Conservation (phyloP, 768 basidiomycete species). For the Kwoniella mangroviensis region DNA sequence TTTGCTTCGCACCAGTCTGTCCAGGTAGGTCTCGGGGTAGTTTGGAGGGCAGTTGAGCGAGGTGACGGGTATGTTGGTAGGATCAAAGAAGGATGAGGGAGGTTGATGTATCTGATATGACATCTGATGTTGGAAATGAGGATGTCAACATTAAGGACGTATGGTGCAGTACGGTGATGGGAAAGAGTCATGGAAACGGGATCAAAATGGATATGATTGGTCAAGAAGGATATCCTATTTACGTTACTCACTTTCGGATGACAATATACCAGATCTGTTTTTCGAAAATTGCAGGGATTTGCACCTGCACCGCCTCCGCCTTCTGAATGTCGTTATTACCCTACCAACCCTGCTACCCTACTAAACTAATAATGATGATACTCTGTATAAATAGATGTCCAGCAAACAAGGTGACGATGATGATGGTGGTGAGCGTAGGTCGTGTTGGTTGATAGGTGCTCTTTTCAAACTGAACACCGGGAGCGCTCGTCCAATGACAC, state of each 20-base stretch:
- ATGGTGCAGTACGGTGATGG: no score
- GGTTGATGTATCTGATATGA: constrained; percentile 2
- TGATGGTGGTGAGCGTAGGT: no score
- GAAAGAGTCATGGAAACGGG: neutral
- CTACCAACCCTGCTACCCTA: no score
- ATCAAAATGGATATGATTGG: neutral
- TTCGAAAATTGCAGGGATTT: neutral
- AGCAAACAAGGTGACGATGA: no score
- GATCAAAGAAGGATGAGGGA: constrained; percentile 7
- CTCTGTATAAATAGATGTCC: no score
- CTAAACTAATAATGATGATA: no score
- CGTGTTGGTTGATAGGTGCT: no score
- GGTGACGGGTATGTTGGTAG: neutral
- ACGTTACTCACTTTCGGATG: neutral
- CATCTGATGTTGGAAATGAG: neutral
- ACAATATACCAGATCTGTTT: neutral
- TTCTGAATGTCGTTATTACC: neutral
- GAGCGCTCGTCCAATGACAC: no score
- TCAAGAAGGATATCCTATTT: neutral
- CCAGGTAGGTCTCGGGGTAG: constrained; percentile 14
- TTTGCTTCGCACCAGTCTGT: constrained; percentile 4
- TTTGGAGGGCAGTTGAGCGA: neutral
- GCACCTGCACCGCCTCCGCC: neutral
- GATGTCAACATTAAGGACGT: neutral
- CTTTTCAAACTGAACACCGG: no score